Percentiles rank a stretch among this genome's conserved stretches.
phyloP scores from a whole-genome alignment of 176 grass and related monocot genomes.

The Oryza glaberrima region DNA sequence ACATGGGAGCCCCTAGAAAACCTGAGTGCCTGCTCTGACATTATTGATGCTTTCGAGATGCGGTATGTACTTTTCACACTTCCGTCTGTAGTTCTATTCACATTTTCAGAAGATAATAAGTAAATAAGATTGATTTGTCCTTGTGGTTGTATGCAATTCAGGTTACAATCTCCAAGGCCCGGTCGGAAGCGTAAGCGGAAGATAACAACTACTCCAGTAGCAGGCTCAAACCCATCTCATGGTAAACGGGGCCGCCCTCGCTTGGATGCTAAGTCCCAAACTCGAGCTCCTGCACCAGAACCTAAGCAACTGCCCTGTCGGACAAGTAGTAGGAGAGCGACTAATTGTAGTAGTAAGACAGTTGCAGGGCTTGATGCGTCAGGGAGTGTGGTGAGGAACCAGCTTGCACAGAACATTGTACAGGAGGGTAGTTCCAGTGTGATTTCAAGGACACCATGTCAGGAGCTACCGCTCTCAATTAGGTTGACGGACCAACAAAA shows the following conservation, averaged over 20 bases:
- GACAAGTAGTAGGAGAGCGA: constrained; percentile 51
- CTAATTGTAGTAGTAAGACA: constrained; percentile 44
- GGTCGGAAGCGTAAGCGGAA: constrained; percentile 64
- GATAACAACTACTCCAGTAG: constrained; percentile 25
- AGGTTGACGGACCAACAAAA: constrained; percentile 49
- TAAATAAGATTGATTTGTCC: constrained; percentile 13
- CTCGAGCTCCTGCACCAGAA: constrained; percentile 21
- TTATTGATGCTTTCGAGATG: constrained; percentile 73
- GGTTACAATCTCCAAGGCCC: constrained; percentile 46
- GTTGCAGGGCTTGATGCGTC: constrained; percentile 20
- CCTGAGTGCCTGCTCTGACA: constrained; percentile 62
- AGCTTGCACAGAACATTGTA: constrained; percentile 17
- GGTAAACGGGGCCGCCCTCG: constrained; percentile 56
- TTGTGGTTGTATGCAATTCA: constrained; percentile 27
- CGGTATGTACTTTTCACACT: constrained; percentile 39
- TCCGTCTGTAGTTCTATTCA: constrained; percentile 24
- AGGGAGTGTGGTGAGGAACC: constrained; percentile 26
- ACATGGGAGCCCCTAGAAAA: constrained; percentile 90
- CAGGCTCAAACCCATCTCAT: constrained; percentile 41
- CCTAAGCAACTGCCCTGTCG: constrained; percentile 44
- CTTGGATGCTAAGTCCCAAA: constrained; percentile 34
- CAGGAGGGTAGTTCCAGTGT: constrained; percentile 43
- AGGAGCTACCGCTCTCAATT: constrained; percentile 40
- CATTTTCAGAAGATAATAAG: constrained; percentile 16
- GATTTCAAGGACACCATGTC: constrained; percentile 35